These are phyloP conservation scores for Zhuliangozyma parablackwelliae DNA, from an alignment of 1,139 yeast species.

Conservation along the genomic window DNA sequence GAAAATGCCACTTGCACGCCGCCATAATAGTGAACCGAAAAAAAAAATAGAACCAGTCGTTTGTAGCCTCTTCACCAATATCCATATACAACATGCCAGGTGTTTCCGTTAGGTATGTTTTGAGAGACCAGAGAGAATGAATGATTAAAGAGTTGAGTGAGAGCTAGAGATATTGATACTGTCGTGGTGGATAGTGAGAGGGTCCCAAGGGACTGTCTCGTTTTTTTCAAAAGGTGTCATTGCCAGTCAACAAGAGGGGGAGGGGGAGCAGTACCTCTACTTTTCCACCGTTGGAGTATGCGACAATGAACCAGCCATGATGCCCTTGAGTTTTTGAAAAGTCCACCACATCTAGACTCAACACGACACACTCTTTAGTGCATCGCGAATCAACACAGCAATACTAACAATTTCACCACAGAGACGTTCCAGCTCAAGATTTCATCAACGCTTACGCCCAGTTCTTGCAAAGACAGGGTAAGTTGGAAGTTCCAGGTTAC, in stretches of 20 bases:
- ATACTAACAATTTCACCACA: slow-evolving; percentile 19
- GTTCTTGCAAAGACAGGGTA: slow-evolving; percentile 99
- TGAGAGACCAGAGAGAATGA: neutral
- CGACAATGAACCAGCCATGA: no score
- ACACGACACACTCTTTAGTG: no score
- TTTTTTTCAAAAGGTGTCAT: no score
- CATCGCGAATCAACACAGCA: neutral
- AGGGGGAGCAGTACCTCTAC: no score
- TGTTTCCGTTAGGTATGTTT: slow-evolving; percentile 86
- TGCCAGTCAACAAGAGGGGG: no score
- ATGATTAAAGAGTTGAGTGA: neutral
- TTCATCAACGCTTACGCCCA: slow-evolving; percentile 99
- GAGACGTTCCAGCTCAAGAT: slow-evolving; percentile 99
- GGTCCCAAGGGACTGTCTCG: no score
- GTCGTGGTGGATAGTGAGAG: slow-evolving; percentile 27
- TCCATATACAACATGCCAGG: slow-evolving; percentile 64
- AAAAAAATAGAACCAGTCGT: slow-evolving; percentile 2
- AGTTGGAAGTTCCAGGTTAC: slow-evolving; percentile 99
- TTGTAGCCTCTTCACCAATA: slow-evolving; percentile 10
- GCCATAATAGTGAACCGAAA: slow-evolving; percentile 1
- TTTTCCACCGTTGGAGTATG: no score
- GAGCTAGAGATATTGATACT: slow-evolving; percentile 9
- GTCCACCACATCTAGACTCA: no score
- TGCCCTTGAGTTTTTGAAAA: no score
- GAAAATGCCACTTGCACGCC: neutral